A percentile compares a stretch with the other conserved stretches of the same genome.
These are phyloP conservation scores for Purpureocillium lavendulum DNA, from an alignment of 2,329 filamentous ascomycete genomes.

Conservation along the genomic window DNA sequence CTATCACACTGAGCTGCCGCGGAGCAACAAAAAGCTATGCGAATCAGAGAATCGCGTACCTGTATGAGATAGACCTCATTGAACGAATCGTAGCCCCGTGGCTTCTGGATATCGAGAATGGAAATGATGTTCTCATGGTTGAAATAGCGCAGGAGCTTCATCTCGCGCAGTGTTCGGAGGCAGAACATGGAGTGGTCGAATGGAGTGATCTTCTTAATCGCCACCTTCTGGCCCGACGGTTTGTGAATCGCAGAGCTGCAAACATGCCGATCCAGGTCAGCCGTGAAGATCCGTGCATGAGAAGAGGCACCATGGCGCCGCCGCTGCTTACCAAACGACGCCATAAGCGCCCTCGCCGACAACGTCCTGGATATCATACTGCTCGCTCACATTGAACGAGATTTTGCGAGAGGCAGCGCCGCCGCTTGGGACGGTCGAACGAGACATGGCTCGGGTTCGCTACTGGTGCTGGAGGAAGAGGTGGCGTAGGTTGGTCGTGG, in stretches of 20 bases:
- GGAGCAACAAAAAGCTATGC: too few species aligned
- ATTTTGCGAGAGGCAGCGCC: slow-evolving; percentile 76
- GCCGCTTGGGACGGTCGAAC: slow-evolving; percentile 47
- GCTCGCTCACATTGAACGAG: slow-evolving; percentile 98
- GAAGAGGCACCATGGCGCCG: background rate
- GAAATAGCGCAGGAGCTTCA: slow-evolving; percentile 98
- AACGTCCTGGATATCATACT: slow-evolving; percentile 99
- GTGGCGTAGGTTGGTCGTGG: too few species aligned
- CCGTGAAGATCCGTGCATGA: background rate
- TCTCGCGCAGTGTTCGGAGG: slow-evolving; percentile 89
- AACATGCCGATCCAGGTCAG: background rate
- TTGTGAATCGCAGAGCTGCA: slow-evolving; percentile 91
- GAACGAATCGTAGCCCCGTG: slow-evolving; percentile 89
- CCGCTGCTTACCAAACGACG: slow-evolving; percentile 76
- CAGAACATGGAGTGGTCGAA: slow-evolving; percentile 99
- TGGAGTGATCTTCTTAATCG: slow-evolving; percentile 99
- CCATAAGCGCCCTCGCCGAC: slow-evolving; percentile 98
- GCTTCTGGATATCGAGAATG: slow-evolving; percentile 98
- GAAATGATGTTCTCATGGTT: slow-evolving; percentile 99
- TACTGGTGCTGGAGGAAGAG: too few species aligned
- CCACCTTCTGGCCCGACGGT: slow-evolving; percentile 94
- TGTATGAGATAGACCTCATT: slow-evolving; percentile 98
- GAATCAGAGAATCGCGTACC: slow-evolving; percentile 39
- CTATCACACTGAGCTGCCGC: too few species aligned
- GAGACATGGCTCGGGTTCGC: slow-evolving; percentile 37